Percentiles rank a stretch among this genome's conserved stretches.
Conservation (phyloP, 1,139 yeast species). For the Blastobotrys illinoisensis region DNA sequence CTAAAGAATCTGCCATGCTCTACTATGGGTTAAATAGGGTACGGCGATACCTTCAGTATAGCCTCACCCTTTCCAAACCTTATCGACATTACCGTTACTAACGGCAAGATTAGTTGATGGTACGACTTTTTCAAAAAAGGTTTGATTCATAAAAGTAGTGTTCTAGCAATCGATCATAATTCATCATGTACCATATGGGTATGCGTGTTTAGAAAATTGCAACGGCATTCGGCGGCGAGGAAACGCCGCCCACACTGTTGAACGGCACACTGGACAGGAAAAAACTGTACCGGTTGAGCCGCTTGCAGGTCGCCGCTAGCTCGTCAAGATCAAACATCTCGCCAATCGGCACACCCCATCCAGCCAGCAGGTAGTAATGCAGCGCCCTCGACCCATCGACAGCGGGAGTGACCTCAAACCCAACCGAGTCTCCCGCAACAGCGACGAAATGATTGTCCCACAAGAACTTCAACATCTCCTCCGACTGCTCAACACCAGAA, state of each 20-base stretch:
- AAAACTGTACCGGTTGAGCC: constrained; percentile 15
- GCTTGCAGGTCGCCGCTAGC: constrained; percentile 20
- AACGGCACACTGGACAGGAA: constrained; percentile 18
- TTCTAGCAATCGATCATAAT: no score
- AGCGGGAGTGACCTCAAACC: constrained; percentile 40
- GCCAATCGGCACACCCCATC: constrained; percentile 20
- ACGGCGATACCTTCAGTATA: no score
- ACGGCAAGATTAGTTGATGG: no score
- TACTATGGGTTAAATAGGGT: no score
- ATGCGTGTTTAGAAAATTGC: constrained; percentile 10
- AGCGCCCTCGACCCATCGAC: constrained; percentile 43
- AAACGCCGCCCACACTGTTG: constrained; percentile 12
- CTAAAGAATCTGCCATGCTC: no score
- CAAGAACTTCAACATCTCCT: constrained; percentile 21
- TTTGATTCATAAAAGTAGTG: no score
- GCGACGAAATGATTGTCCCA: constrained; percentile 29
- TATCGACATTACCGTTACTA: no score
- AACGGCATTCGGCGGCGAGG: constrained; percentile 13
- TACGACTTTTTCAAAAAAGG: no score
- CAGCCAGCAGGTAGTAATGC: constrained; percentile 15
- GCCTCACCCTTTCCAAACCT: no score
- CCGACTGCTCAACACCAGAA: constrained; percentile 24
- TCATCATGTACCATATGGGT: no score
- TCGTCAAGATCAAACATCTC: constrained; percentile 17
- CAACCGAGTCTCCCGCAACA: constrained; percentile 28